These are phyloP conservation scores for Carex cristatella DNA, from an alignment of 176 grass and related monocot species.

Conservation along the genomic window DNA sequence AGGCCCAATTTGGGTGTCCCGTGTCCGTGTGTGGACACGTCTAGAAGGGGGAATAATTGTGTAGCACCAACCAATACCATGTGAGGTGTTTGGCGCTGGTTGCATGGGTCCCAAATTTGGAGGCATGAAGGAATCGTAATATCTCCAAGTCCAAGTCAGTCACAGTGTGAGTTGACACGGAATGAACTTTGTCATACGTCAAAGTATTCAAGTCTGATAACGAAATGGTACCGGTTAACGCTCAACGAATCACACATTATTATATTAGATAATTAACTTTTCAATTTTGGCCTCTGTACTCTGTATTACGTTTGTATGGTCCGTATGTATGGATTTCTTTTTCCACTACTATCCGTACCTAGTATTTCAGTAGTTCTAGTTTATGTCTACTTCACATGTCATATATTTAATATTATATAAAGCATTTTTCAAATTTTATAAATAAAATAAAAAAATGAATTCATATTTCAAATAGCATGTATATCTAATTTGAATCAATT, in stretches of 20 bases:
- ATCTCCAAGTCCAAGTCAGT: background rate
- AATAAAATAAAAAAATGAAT: too few species aligned
- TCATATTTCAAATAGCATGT: too few species aligned
- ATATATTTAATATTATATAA: too few species aligned
- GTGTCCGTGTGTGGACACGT: background rate
- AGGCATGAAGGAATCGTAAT: background rate
- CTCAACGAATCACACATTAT: background rate
- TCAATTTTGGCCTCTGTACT: background rate
- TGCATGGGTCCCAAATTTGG: background rate
- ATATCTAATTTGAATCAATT: too few species aligned
- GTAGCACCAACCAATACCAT: background rate
- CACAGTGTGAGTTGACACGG: background rate
- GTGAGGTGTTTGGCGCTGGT: background rate
- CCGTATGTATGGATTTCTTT: too few species aligned
- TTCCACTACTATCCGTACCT: background rate
- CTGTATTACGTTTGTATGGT: too few species aligned
- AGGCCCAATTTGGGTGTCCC: background rate
- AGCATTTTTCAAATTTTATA: too few species aligned
- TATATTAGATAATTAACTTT: background rate
- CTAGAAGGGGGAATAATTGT: background rate
- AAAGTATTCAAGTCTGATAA: slow-evolving; percentile 11
- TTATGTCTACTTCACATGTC: too few species aligned
- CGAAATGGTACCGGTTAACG: slow-evolving; percentile 15
- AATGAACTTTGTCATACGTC: background rate
- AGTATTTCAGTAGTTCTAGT: too few species aligned